Evolutionary conservation across 495 filamentous ascomycete species (phyloP), one percentile per base, ranked within the genome.

Genomic region (Penicillium manginii): DNA sequence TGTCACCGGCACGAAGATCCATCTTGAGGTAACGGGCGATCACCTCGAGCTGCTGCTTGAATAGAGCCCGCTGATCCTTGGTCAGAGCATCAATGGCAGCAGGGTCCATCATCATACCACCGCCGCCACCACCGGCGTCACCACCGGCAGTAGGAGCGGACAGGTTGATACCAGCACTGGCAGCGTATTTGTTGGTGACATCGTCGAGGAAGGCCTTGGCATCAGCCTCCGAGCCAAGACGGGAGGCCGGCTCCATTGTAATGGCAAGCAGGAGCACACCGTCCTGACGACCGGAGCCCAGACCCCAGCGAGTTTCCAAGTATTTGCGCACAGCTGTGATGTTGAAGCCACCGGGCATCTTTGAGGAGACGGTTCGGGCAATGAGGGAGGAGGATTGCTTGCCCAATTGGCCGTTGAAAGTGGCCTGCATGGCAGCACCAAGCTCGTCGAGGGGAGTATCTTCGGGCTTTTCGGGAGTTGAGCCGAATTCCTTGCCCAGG

Each of bases 331-430:
- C 91, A 2, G 88, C 82, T 63, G 93, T 97, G 69, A 98, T 98
- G 71, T 98, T 99, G 83, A 98, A 99, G 49, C 94, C 94, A 68
- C 93, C 96, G 32, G 94, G 96, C 94, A 99, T 98, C 74, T 99
- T 99, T 5, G 94, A 97, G 4, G 96, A 97, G 26, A 99, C 93
- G 69, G 97, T 80, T 58, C 93, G 86, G 31, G 96, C 93, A 67
- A 98, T 88, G 52, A 98, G 85, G 4, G 94, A 96, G 29, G 91
- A 91, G 0, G 94, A 93, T 55, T 98, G 94, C 77, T 99, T 98
- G 63, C 94, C 94, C 50, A 98, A 86, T 77, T 97, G 92, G 50
- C 94, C 94, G 73, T 97, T 94, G 80, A 98, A 99, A 29, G 94
- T 97, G 26, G 91, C 87, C 76, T 98, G 96, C 89, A 99, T 97